Evolutionary conservation across 2,329 filamentous ascomycete genomes (phyloP), one percentile per base, ranked within the genome.

Genomic region (Cladosporium phlei): DNA sequence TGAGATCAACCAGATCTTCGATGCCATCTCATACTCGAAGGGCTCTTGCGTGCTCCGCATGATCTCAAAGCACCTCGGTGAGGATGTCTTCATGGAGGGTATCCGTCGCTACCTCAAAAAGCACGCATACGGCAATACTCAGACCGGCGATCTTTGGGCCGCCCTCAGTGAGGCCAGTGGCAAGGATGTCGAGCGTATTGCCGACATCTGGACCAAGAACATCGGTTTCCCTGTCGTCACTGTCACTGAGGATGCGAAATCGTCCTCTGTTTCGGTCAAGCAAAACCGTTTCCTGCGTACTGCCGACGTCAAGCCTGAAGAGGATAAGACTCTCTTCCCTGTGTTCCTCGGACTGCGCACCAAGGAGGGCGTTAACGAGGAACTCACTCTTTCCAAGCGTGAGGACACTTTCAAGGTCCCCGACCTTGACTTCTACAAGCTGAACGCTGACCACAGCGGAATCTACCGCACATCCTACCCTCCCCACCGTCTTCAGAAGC

Each of bases 1-100:
- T 58, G 89, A 97, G 69, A 90, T 97, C 66, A 95, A 95, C 70
- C 90, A 97, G 71, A 97, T 97, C 57, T 97, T 97, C 59, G 91
- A 97, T 64, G 88, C 89, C 52, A 97, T 97, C 56, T 96, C 91
- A 1, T 97, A 97, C 70, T 90, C 88, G 47, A 97, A 97, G 73
- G 91, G 91, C 14, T 96, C 90, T 9, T 95, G 89, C 59, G 90
- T 97, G 25, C 77, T 97, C 51, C 86, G 91, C 63, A 97, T 97
- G 91, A 90, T 97, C 55, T 95, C 91, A 16, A 95, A 89, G 55
- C 94, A 95, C 61, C 75, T 97, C 19, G 91, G 91, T 40, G 91
- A 97, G 66, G 88, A 96, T 33, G 76, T 80, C 14, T 97, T 97
- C 76, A 81, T 97, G 64, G 87, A 96, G 65, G 91, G 91, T 62